A percentile compares a stretch with the other conserved stretches of the same genome.
phyloP scores from a whole-genome alignment of 805 yeast genomes.

The Starmerella geochares region DNA sequence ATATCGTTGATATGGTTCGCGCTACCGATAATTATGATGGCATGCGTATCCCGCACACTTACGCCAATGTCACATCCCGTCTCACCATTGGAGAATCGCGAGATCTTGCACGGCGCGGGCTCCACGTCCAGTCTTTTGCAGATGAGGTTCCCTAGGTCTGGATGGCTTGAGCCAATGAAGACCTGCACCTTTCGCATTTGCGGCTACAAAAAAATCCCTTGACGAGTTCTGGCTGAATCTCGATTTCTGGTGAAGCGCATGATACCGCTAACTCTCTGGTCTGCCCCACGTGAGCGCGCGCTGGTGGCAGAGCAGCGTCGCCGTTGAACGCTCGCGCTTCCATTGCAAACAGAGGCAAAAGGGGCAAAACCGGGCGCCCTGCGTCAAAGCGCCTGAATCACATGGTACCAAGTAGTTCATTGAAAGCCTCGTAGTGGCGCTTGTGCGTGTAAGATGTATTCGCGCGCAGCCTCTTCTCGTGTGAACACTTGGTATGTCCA shows the following conservation, averaged over 20 bases:
- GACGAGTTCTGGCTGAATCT: not conserved
- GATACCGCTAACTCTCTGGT: not conserved
- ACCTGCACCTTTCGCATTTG: conserved; percentile 97
- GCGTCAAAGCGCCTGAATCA: too few species aligned
- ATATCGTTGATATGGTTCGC: conserved; percentile 82
- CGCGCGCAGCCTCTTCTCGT: too few species aligned
- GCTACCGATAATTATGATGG: conserved; percentile 84
- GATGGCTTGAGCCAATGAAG: conserved; percentile 94
- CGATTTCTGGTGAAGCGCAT: not conserved
- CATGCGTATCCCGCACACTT: conserved; percentile 94
- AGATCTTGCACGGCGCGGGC: conserved; percentile 84
- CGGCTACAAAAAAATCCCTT: not conserved
- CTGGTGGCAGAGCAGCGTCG: too few species aligned
- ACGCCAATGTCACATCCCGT: conserved; percentile 92
- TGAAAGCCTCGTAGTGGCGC: too few species aligned
- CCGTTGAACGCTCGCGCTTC: too few species aligned
- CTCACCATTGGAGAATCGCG: conserved; percentile 94
- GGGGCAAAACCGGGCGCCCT: too few species aligned
- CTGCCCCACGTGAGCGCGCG: not conserved
- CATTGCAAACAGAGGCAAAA: too few species aligned
- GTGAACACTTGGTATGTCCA: too few species aligned
- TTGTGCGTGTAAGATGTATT: too few species aligned
- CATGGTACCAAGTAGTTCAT: too few species aligned
- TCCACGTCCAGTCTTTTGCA: conserved; percentile 86
- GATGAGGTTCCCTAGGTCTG: conserved; percentile 80